phyloP scores from a whole-genome alignment of 306 rosid genomes.

The Ziziphus jujuba region DNA sequence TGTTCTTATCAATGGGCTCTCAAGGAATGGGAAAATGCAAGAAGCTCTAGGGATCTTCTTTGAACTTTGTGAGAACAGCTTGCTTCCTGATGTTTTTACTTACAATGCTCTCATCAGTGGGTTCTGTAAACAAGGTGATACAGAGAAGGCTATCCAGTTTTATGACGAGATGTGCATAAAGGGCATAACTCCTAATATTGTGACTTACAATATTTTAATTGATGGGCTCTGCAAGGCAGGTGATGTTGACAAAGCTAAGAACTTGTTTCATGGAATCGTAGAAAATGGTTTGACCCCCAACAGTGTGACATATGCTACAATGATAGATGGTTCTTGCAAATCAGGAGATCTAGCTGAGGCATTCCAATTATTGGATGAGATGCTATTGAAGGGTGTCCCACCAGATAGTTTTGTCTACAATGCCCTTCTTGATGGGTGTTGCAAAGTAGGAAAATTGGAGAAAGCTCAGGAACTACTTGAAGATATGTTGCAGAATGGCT shows the following conservation, averaged over 20 bases:
- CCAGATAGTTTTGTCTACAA: slow-evolving; percentile 33
- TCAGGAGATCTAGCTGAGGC: slow-evolving; percentile 41
- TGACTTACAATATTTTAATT: slow-evolving; percentile 39
- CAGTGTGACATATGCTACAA: slow-evolving; percentile 41
- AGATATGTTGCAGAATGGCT: slow-evolving; percentile 33
- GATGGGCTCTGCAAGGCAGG: slow-evolving; percentile 50
- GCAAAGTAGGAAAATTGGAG: slow-evolving; percentile 40
- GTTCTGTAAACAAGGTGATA: slow-evolving; percentile 39
- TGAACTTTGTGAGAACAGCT: slow-evolving; percentile 37
- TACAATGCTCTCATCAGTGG: slow-evolving; percentile 45
- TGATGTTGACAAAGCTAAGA: slow-evolving; percentile 37
- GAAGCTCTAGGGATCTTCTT: slow-evolving; percentile 45
- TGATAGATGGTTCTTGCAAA: slow-evolving; percentile 44
- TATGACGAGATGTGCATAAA: slow-evolving; percentile 39
- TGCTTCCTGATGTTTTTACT: slow-evolving; percentile 44
- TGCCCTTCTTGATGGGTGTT: slow-evolving; percentile 44
- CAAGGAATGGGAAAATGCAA: slow-evolving; percentile 41
- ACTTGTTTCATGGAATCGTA: slow-evolving; percentile 34
- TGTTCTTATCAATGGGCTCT: slow-evolving; percentile 39
- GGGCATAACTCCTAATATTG: slow-evolving; percentile 39
- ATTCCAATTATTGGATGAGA: slow-evolving; percentile 35
- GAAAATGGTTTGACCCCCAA: slow-evolving; percentile 39
- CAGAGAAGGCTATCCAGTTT: slow-evolving; percentile 36
- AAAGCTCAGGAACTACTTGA: slow-evolving; percentile 33
- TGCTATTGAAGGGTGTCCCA: slow-evolving; percentile 37